Conservation (phyloP, 176 grass and related monocot species). For the Phoenix dactylifera region DNA sequence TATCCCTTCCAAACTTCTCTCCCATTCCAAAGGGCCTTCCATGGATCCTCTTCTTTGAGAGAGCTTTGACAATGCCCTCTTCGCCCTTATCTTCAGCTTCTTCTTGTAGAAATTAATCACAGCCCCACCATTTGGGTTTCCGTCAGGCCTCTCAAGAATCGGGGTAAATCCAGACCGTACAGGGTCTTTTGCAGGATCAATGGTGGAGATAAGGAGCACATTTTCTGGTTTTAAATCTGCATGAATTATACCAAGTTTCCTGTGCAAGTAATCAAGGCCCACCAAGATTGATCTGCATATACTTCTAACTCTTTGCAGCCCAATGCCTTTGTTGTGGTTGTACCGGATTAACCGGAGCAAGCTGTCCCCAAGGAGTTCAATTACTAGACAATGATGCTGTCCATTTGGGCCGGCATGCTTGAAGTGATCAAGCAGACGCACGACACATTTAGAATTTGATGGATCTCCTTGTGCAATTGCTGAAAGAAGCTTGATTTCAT, state of each 20-base stretch:
- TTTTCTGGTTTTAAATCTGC: constrained; percentile 86
- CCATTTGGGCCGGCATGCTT: constrained; percentile 85
- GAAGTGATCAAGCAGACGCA: constrained; percentile 72
- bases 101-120: constrained; percentile 52
- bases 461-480: constrained; percentile 64
- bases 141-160: constrained; percentile 50
- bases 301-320: constrained; percentile 45
- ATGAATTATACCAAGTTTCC: constrained; percentile 68
- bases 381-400: constrained; percentile 60
- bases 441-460: constrained; percentile 51
- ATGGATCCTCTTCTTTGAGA: constrained; percentile 48
- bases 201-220: constrained; percentile 69
- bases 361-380: constrained; percentile 74
- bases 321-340: constrained; percentile 67
- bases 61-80: constrained; percentile 53
- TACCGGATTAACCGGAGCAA: constrained; percentile 65
- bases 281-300: constrained; percentile 60
- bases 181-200: constrained; percentile 80
- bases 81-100: constrained; percentile 60
- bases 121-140: constrained; percentile 28
- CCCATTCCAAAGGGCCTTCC: constrained; percentile 39
- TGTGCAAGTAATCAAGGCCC: constrained; percentile 77
- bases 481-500: constrained; percentile 71
- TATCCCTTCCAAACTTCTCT: constrained; percentile 68
- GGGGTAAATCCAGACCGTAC: constrained; percentile 37